Conservation (phyloP, 2,329 filamentous ascomycete species). For the Ilyonectria robusta region DNA sequence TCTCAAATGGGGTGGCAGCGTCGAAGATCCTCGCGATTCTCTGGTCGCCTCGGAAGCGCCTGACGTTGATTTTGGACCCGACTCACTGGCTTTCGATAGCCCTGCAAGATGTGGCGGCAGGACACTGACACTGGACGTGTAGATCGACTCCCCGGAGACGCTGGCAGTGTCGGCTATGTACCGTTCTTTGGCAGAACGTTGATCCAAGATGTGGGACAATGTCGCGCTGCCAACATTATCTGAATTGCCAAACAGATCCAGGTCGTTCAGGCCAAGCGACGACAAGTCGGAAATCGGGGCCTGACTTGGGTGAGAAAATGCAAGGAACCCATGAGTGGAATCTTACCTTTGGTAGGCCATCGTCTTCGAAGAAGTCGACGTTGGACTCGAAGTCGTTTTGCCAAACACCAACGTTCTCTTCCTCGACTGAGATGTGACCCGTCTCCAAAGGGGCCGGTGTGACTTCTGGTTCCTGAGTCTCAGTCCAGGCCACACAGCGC, state of each 20-base stretch:
- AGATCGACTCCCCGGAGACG: slow-evolving; percentile 23
- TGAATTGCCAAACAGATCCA: background rate
- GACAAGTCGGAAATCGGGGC: slow-evolving; percentile 45
- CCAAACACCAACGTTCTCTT: slow-evolving; percentile 37
- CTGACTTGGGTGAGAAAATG: slow-evolving; percentile 37
- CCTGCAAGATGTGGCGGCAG: slow-evolving; percentile 27
- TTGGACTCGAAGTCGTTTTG: slow-evolving; percentile 25
- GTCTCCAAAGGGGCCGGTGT: slow-evolving; percentile 49
- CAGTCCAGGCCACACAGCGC: slow-evolving; percentile 54
- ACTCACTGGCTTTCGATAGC: background rate
- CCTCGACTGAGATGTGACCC: slow-evolving; percentile 53
- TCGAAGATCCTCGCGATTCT: background rate
- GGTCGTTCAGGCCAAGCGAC: slow-evolving; percentile 41
- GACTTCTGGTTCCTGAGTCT: slow-evolving; percentile 53
- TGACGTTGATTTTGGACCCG: background rate
- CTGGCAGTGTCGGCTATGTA: slow-evolving; percentile 4
- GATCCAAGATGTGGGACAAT: slow-evolving; percentile 3
- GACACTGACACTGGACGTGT: background rate
- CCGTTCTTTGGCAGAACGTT: background rate
- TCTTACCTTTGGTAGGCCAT: slow-evolving; percentile 40
- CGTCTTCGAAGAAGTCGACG: slow-evolving; percentile 47
- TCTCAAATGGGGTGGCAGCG: slow-evolving; percentile 29
- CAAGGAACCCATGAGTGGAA: background rate
- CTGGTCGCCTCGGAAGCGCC: background rate
- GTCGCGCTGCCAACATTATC: background rate